Evolutionary conservation across 2,329 filamentous ascomycete species (phyloP).

Genomic region (Coleophoma crateriformis): DNA sequence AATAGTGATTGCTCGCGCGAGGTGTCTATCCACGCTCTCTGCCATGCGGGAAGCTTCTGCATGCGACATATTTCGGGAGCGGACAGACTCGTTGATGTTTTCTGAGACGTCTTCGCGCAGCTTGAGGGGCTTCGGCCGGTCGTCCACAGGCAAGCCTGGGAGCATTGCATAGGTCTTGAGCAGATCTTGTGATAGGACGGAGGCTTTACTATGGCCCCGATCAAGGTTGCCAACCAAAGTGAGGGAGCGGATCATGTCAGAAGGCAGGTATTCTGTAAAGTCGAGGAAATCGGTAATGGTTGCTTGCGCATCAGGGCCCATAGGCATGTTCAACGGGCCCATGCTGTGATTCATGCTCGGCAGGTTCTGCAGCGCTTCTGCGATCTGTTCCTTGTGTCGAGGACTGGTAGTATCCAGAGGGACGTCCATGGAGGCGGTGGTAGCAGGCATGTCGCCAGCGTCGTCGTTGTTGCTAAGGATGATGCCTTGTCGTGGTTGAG

Average conservation of each 20-base stretch:
- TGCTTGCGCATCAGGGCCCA: conserved; percentile 62
- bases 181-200: conserved; percentile 47
- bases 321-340: conserved; percentile 26
- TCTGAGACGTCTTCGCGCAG: conserved; percentile 57
- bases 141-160: conserved; percentile 39
- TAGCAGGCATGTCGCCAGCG: neutral
- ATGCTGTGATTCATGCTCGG: conserved; percentile 21
- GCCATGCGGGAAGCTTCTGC: conserved; percentile 59
- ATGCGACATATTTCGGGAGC: conserved; percentile 51
- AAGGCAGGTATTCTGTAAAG: conserved; percentile 57
- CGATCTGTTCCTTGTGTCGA: conserved; percentile 24
- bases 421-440: conserved; percentile 13
- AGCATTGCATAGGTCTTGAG: conserved; percentile 52
- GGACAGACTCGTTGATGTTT: conserved; percentile 46
- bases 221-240: conserved; percentile 62
- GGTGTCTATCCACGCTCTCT: conserved; percentile 58
- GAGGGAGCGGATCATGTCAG: conserved; percentile 60
- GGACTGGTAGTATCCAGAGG: conserved; percentile 19
- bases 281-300: conserved; percentile 68
- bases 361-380: conserved; percentile 25
- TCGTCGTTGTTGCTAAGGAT: neutral
- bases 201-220: conserved; percentile 49
- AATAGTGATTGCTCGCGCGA: conserved; percentile 53
- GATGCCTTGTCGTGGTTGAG: neutral
- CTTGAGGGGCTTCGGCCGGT: conserved; percentile 41